Evolutionary conservation across 2,329 filamentous ascomycete genomes (phyloP).

Genomic region (Neoarthrinium moseri): DNA sequence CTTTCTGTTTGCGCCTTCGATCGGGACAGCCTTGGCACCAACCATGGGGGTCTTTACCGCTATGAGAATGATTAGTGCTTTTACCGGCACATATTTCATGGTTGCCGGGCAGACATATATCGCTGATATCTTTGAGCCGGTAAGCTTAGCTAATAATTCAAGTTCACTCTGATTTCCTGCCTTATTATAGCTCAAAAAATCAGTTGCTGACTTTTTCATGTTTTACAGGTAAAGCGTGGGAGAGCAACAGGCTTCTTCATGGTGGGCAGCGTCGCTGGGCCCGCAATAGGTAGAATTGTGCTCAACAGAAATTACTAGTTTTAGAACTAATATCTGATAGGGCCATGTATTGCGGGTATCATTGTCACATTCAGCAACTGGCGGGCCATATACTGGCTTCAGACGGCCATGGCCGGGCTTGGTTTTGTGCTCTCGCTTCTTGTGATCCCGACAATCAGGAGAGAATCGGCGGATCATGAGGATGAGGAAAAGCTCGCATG

Average conservation of each 20-base stretch:
- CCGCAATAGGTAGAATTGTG: conserved; percentile 34
- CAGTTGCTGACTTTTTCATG: neutral
- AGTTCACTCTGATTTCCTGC: too few species aligned
- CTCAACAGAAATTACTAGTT: neutral
- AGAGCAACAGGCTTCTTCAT: conserved; percentile 40
- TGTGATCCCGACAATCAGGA: conserved; percentile 18
- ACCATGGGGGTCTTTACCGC: conserved; percentile 33
- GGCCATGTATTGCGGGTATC: conserved; percentile 28
- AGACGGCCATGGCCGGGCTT: conserved; percentile 26
- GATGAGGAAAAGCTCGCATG: neutral
- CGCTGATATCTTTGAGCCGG: conserved; percentile 36
- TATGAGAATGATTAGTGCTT: conserved; percentile 31
- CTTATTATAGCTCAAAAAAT: neutral
- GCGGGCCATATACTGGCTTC: conserved; percentile 30
- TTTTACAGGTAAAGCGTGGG: neutral
- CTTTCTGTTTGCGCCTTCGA: conserved; percentile 28
- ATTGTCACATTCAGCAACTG: conserved; percentile 28
- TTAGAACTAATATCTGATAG: conserved; percentile 9
- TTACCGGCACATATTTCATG: conserved; percentile 37
- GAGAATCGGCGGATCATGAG: neutral
- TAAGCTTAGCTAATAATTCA: conserved; percentile 15
- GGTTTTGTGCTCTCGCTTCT: conserved; percentile 25
- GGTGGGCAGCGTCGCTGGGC: conserved; percentile 38
- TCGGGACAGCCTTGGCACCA: conserved; percentile 28
- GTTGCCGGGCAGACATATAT: conserved; percentile 35